Conservation (phyloP, 2,329 filamentous ascomycete species). For the Colletotrichum salicis region DNA sequence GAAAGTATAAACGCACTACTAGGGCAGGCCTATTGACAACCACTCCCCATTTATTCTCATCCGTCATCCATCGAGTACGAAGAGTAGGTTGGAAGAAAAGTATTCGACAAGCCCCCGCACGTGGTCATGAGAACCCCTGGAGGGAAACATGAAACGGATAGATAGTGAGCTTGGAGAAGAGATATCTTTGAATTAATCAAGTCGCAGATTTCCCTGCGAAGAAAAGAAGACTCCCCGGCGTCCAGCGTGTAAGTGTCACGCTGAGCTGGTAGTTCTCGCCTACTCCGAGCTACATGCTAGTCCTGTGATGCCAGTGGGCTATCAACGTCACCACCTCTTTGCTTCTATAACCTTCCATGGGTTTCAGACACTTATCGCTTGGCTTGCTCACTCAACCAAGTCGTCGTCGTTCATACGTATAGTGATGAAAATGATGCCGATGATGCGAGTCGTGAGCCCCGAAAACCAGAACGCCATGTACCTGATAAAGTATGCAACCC, state of each 20-base stretch:
- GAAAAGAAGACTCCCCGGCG: background rate
- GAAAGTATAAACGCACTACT: background rate
- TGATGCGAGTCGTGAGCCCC: background rate
- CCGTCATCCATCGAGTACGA: background rate
- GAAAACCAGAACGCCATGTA: background rate
- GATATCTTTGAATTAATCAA: background rate
- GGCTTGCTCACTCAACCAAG: background rate
- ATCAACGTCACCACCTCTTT: background rate
- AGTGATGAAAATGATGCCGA: background rate
- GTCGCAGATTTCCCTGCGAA: background rate
- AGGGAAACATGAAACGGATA: background rate
- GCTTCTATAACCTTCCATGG: background rate
- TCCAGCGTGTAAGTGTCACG: background rate
- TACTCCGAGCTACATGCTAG: background rate
- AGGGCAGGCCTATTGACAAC: background rate
- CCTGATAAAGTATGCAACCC: background rate
- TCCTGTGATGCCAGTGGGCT: background rate
- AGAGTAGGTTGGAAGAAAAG: background rate
- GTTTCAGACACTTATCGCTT: background rate
- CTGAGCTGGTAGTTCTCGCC: background rate
- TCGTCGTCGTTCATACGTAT: background rate
- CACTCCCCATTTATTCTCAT: background rate
- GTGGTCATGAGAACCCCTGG: background rate
- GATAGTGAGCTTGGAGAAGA: background rate
- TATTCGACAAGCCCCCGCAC: background rate